Conservation (phyloP, 129 eudicot species). For the Artemisia argyi region DNA sequence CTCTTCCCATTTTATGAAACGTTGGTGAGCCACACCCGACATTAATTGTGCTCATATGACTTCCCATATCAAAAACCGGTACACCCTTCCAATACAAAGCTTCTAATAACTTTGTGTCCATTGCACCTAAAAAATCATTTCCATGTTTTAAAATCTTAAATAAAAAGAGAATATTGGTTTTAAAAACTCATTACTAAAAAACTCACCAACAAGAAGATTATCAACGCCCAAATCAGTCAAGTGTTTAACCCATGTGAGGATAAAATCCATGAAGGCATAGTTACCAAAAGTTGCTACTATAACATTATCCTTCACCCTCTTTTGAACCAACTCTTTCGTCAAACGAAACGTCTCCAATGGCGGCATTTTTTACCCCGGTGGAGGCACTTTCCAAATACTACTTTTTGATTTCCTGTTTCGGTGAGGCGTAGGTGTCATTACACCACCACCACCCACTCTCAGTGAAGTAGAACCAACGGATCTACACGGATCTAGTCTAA, state of each 20-base stretch:
- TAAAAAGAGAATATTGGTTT: neutral
- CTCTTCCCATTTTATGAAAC: slow-evolving; percentile 98
- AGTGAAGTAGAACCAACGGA: slow-evolving; percentile 39
- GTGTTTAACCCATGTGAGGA: slow-evolving; percentile 95
- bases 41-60: slow-evolving; percentile 96
- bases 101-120: slow-evolving; percentile 94
- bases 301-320: slow-evolving; percentile 81
- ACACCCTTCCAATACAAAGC: slow-evolving; percentile 97
- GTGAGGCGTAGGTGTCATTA: slow-evolving; percentile 38
- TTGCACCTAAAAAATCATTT: slow-evolving; percentile 66
- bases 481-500: too few relatives aligned
- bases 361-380: slow-evolving; percentile 74
- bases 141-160: neutral
- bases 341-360: slow-evolving; percentile 64
- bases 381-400: slow-evolving; percentile 66
- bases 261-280: slow-evolving; percentile 97
- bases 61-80: slow-evolving; percentile 98
- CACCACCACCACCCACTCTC: slow-evolving; percentile 25
- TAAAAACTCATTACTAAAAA: neutral
- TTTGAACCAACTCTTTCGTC: slow-evolving; percentile 75
- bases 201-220: slow-evolving; percentile 90
- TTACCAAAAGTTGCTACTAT: slow-evolving; percentile 90
- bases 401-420: slow-evolving; percentile 29
- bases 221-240: slow-evolving; percentile 83
- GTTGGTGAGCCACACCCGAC: slow-evolving; percentile 97